A percentile compares a stretch with the other conserved stretches of the same genome.
These are phyloP conservation scores for Colletotrichum nymphaeae DNA, from an alignment of 2,329 filamentous ascomycete genomes.

Conservation along the genomic window DNA sequence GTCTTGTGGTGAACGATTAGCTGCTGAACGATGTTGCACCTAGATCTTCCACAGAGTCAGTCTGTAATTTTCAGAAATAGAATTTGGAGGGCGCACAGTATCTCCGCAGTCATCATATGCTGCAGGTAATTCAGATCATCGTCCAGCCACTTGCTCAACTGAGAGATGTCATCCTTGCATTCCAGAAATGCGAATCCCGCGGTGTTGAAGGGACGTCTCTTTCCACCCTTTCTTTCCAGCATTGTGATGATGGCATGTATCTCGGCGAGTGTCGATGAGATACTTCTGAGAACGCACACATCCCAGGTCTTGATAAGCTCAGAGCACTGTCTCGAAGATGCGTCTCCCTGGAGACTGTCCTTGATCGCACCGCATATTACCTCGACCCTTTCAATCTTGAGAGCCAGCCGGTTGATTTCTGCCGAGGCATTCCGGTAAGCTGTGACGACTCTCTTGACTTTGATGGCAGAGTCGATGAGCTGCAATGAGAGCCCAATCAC, in stretches of 20 bases:
- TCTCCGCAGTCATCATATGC: slow-evolving; percentile 5
- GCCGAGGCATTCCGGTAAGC: slow-evolving; percentile 25
- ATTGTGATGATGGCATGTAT: neutral
- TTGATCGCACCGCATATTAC: neutral
- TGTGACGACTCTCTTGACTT: slow-evolving; percentile 67
- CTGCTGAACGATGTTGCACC: neutral
- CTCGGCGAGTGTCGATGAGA: slow-evolving; percentile 8
- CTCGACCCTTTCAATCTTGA: slow-evolving; percentile 11
- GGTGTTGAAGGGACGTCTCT: neutral
- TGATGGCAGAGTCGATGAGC: slow-evolving; percentile 39
- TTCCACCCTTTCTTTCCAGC: neutral
- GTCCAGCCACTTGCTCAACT: neutral
- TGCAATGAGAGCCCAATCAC: slow-evolving; percentile 20
- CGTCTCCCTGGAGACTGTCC: neutral
- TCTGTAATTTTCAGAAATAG: no score
- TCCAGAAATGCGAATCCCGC: neutral
- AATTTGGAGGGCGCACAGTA: neutral
- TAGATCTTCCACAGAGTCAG: neutral
- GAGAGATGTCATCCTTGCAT: slow-evolving; percentile 3
- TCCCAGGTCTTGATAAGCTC: neutral
- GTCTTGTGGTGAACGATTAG: neutral
- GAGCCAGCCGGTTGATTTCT: neutral
- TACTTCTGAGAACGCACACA: neutral
- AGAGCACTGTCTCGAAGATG: neutral
- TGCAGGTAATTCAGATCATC: slow-evolving; percentile 13